These are phyloP conservation scores for Durotheca rogersii DNA, from an alignment of 495 filamentous ascomycete species.

Conservation along the genomic window DNA sequence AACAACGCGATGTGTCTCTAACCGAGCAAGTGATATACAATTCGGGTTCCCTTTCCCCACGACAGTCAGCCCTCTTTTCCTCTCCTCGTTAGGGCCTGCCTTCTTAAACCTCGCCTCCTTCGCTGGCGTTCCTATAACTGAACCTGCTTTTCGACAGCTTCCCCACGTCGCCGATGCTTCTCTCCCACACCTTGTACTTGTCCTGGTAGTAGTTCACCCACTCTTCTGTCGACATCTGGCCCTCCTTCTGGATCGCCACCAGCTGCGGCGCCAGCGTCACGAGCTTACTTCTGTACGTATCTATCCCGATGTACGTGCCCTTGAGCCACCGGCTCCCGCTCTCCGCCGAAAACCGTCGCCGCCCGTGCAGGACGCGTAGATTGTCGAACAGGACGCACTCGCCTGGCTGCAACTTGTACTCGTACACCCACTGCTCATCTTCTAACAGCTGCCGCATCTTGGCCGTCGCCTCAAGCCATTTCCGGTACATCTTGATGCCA, in stretches of 20 bases:
- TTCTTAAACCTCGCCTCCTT: too few species aligned
- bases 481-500: background rate
- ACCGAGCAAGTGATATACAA: too few species aligned
- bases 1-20: too few species aligned
- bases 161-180: too few species aligned
- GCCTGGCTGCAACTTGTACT: constrained; percentile 72
- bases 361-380: constrained; percentile 72
- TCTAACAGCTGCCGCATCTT: constrained; percentile 53
- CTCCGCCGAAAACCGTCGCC: constrained; percentile 64
- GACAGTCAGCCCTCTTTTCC: too few species aligned
- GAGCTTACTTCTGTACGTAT: constrained; percentile 60
- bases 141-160: too few species aligned
- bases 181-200: constrained; percentile 2
- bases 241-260: background rate
- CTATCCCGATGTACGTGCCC: constrained; percentile 77
- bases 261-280: constrained; percentile 13
- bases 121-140: too few species aligned
- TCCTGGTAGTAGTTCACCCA: background rate
- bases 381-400: constrained; percentile 90
- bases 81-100: too few species aligned
- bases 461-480: constrained; percentile 44
- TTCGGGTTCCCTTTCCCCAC: too few species aligned
- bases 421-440: constrained; percentile 52
- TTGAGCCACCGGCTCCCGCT: constrained; percentile 75
- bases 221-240: background rate